A percentile compares a stretch with the other conserved stretches of the same genome.
These are phyloP conservation scores for Inonotus obliquus DNA, from an alignment of 1,284 basidiomycete genomes.

Conservation along the genomic window DNA sequence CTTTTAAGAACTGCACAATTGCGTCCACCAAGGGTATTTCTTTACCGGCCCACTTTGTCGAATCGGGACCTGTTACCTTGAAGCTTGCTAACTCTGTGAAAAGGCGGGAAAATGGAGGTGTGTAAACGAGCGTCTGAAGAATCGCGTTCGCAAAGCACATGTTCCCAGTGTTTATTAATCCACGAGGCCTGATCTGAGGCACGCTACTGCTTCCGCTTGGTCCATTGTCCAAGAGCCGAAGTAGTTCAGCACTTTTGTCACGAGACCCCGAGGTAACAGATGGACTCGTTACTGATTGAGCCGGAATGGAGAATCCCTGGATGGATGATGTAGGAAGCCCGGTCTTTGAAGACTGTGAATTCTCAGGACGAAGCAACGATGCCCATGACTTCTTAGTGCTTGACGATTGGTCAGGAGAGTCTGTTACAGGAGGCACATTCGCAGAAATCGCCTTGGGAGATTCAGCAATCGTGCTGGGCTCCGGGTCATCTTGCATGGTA, in stretches of 20 bases:
- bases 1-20: constrained; percentile 75
- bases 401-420: constrained; percentile 30
- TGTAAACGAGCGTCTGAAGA: constrained; percentile 88
- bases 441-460: constrained; percentile 17
- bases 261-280: constrained; percentile 31
- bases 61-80: constrained; percentile 28
- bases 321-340: constrained; percentile 58
- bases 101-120: constrained; percentile 78
- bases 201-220: constrained; percentile 28
- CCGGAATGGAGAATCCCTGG: constrained; percentile 65
- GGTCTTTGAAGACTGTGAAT: constrained; percentile 37
- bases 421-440: constrained; percentile 25
- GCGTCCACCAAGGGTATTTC: constrained; percentile 82
- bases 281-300: constrained; percentile 26
- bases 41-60: constrained; percentile 38
- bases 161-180: constrained; percentile 93
- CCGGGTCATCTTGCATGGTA: constrained; percentile 13
- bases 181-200: constrained; percentile 62
- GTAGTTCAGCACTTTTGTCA: constrained; percentile 45
- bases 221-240: constrained; percentile 52
- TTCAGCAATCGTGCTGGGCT: constrained; percentile 14
- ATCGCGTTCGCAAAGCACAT: constrained; percentile 98
- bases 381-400: constrained; percentile 70
- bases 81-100: constrained; percentile 69
- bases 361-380: constrained; percentile 53